A percentile compares a stretch with the other conserved stretches of the same genome.
Conservation (phyloP, 495 filamentous ascomycete genomes). For the Daldinia concentrica region DNA sequence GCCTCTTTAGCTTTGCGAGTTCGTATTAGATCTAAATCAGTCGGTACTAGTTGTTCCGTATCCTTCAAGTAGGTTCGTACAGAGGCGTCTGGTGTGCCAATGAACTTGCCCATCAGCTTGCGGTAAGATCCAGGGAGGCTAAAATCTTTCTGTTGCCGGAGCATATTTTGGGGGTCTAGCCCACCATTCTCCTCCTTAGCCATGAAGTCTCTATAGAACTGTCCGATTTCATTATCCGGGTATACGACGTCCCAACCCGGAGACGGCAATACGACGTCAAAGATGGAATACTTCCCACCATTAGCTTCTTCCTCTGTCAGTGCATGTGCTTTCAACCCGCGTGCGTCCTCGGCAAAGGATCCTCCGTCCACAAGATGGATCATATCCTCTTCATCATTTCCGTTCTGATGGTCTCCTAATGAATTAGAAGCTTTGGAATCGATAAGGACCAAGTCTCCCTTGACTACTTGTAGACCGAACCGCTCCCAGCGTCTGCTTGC, state of each 20-base stretch:
- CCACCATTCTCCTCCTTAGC: slow-evolving; percentile 73
- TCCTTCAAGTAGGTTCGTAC: slow-evolving; percentile 74
- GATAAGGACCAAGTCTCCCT: slow-evolving; percentile 86
- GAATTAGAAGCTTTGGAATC: slow-evolving; percentile 40
- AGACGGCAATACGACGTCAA: slow-evolving; percentile 92
- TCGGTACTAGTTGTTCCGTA: slow-evolving; percentile 84
- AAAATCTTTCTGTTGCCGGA: slow-evolving; percentile 81
- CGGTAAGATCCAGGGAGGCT: slow-evolving; percentile 91
- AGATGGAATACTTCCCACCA: slow-evolving; percentile 81
- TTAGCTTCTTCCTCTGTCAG: slow-evolving; percentile 80
- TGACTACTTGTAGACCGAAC: slow-evolving; percentile 74
- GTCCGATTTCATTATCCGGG: slow-evolving; percentile 80
- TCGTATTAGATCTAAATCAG: slow-evolving; percentile 72
- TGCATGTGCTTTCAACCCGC: slow-evolving; percentile 77
- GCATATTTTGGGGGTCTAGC: slow-evolving; percentile 88
- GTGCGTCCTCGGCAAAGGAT: slow-evolving; percentile 64
- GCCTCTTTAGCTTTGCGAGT: slow-evolving; percentile 40
- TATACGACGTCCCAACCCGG: slow-evolving; percentile 92
- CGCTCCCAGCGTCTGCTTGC: slow-evolving; percentile 79
- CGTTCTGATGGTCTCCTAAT: slow-evolving; percentile 34
- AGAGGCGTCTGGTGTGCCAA: slow-evolving; percentile 65
- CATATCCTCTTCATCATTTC: slow-evolving; percentile 32
- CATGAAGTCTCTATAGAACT: slow-evolving; percentile 88
- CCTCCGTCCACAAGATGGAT: slow-evolving; percentile 76
- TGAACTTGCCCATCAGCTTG: slow-evolving; percentile 78